phyloP scores from a whole-genome alignment of 371 early-diverging fungal genomes.

The Thermomucor indicae-seudaticae region DNA sequence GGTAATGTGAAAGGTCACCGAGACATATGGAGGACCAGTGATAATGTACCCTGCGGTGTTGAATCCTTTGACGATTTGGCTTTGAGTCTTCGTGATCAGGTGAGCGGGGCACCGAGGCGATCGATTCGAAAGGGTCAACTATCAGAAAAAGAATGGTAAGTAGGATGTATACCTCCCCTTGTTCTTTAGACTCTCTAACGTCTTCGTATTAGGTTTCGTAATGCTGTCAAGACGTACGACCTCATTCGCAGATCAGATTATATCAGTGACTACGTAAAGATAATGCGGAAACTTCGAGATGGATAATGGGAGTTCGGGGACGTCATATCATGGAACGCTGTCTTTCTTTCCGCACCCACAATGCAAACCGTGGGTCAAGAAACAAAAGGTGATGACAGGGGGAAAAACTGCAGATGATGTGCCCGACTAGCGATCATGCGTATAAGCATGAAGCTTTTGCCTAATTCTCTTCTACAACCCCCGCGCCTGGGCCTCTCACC shows the following conservation, averaged over 20 bases:
- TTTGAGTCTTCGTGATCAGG: constrained; percentile 37
- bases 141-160: constrained; percentile 51
- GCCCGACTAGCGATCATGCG: too few species aligned
- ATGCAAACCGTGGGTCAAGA: too few species aligned
- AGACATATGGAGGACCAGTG: constrained; percentile 3
- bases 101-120: constrained; percentile 44
- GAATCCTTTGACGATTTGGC: constrained; percentile 34
- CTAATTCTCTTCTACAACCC: too few species aligned
- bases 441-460: too few species aligned
- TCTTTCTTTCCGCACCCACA: too few species aligned
- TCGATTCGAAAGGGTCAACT: constrained; percentile 42
- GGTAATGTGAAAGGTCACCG: neutral
- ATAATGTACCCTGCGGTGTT: neutral
- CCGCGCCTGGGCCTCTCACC: too few species aligned
- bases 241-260: constrained; percentile 36
- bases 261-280: constrained; percentile 21
- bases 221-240: constrained; percentile 35
- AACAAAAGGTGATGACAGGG: too few species aligned
- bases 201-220: constrained; percentile 26
- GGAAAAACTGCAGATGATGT: too few species aligned
- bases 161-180: neutral
- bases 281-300: constrained; percentile 2
- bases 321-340: too few species aligned
- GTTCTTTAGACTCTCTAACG: neutral
- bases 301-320: too few species aligned